These are phyloP conservation scores for Athelia sp. DNA, from an alignment of 1,284 basidiomycete species.

Conservation along the genomic window DNA sequence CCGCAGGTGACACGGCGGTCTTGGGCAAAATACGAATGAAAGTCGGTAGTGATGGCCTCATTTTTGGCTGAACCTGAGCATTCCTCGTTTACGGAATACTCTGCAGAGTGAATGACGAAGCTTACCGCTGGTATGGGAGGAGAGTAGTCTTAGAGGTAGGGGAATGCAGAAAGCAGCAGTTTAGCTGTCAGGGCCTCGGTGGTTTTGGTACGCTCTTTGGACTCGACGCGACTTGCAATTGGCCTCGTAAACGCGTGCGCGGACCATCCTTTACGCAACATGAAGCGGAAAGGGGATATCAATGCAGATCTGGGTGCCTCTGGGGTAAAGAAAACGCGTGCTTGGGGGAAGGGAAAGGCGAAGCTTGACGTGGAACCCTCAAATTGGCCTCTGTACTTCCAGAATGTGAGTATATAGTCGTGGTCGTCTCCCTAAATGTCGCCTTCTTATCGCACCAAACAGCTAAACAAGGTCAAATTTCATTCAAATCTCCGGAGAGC, in stretches of 20 bases:
- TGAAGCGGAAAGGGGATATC: constrained; percentile 2
- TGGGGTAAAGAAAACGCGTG: constrained; percentile 19
- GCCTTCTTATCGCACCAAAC: background rate
- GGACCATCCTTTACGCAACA: background rate
- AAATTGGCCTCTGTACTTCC: constrained; percentile 58
- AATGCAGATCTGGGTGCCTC: constrained; percentile 1
- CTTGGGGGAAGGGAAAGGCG: constrained; percentile 18
- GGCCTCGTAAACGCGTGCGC: background rate
- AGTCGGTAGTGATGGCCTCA: constrained; percentile 29
- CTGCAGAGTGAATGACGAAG: too few relatives aligned
- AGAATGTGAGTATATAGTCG: constrained; percentile 34
- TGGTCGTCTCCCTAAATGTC: background rate
- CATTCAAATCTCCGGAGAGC: constrained; percentile 34
- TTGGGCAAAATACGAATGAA: constrained; percentile 38
- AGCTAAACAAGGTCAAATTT: background rate
- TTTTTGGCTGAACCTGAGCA: constrained; percentile 8
- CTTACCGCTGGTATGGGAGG: too few relatives aligned
- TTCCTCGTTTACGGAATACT: background rate
- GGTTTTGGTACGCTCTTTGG: too few relatives aligned
- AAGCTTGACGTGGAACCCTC: constrained; percentile 15
- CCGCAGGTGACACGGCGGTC: constrained; percentile 21
- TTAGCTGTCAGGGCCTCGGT: too few relatives aligned
- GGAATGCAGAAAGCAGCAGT: too few relatives aligned
- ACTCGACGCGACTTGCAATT: background rate
- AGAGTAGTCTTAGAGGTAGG: too few relatives aligned